phyloP scores from a whole-genome alignment of 805 yeast genomes.

The Metschnikowia vanudenii region DNA sequence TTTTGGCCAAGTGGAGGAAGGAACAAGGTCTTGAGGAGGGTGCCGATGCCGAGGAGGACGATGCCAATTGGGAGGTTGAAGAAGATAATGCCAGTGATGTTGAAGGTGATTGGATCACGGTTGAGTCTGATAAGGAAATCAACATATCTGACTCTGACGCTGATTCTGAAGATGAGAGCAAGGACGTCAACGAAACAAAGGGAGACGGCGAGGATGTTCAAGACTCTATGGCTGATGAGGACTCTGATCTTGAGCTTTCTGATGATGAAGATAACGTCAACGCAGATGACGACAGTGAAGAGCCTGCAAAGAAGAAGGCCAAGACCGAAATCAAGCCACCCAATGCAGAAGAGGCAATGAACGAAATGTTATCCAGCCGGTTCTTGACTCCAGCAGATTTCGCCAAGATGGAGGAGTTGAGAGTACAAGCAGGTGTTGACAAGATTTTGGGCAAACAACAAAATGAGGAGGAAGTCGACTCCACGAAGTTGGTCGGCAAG shows the following conservation, averaged over 20 bases:
- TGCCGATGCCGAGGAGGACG: conserved; percentile 48
- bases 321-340: conserved; percentile 25
- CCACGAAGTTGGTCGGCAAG: conserved; percentile 71
- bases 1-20: conserved; percentile 81
- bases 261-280: conserved; percentile 31
- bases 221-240: conserved; percentile 45
- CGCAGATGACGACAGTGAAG: conserved; percentile 29
- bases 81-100: conserved; percentile 53
- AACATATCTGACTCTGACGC: conserved; percentile 50
- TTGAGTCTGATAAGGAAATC: conserved; percentile 79
- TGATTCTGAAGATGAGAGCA: conserved; percentile 28
- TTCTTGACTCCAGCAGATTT: conserved; percentile 97
- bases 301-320: conserved; percentile 31
- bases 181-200: conserved; percentile 53
- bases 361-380: conserved; percentile 64
- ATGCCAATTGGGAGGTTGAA: conserved; percentile 60
- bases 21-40: conserved; percentile 52
- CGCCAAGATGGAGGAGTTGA: conserved; percentile 88
- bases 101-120: conserved; percentile 91
- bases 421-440: conserved; percentile 80
- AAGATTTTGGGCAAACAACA: conserved; percentile 62
- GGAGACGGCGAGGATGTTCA: conserved; percentile 36
- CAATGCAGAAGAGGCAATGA: conserved; percentile 35
- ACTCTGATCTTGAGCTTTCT: conserved; percentile 22
- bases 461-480: conserved; percentile 86